phyloP scores from a whole-genome alignment of 176 grass and related monocot species.

The Cocos nucifera region DNA sequence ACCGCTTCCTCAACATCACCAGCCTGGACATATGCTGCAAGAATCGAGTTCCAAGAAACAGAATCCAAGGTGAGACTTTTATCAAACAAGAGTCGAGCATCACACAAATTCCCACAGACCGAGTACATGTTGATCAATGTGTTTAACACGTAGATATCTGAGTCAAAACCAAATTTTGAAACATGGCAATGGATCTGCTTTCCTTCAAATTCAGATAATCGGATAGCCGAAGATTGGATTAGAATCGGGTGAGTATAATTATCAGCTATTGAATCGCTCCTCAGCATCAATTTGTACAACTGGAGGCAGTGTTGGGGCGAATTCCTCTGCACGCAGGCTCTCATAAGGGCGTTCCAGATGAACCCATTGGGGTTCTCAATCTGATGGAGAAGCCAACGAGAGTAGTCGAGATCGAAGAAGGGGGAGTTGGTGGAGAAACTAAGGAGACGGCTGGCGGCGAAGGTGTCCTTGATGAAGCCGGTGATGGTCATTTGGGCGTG shows the following conservation, averaged over 20 bases:
- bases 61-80: conserved; percentile 52
- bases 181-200: conserved; percentile 45
- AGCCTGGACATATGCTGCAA: conserved; percentile 45
- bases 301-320: conserved; percentile 48
- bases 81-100: conserved; percentile 60
- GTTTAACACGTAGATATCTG: conserved; percentile 61
- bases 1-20: conserved; percentile 42
- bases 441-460: conserved; percentile 63
- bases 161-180: conserved; percentile 44
- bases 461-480: conserved; percentile 67
- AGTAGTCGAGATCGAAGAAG: conserved; percentile 40
- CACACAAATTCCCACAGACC: conserved; percentile 37
- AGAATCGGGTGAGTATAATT: conserved; percentile 52
- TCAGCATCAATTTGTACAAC: conserved; percentile 50
- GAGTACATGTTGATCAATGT: conserved; percentile 68
- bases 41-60: conserved; percentile 91
- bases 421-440: conserved; percentile 31
- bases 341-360: conserved; percentile 62
- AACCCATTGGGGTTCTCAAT: conserved; percentile 50
- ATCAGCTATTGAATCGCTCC: conserved; percentile 25
- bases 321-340: conserved; percentile 26
- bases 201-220: conserved; percentile 37
- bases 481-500: conserved; percentile 37
- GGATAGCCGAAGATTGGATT: conserved; percentile 37
- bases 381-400: conserved; percentile 37